Evolutionary conservation across 192 early-diverging fungal genomes (phyloP), one percentile per base, ranked within the genome.

Genomic region (Coemansia sp.): DNA sequence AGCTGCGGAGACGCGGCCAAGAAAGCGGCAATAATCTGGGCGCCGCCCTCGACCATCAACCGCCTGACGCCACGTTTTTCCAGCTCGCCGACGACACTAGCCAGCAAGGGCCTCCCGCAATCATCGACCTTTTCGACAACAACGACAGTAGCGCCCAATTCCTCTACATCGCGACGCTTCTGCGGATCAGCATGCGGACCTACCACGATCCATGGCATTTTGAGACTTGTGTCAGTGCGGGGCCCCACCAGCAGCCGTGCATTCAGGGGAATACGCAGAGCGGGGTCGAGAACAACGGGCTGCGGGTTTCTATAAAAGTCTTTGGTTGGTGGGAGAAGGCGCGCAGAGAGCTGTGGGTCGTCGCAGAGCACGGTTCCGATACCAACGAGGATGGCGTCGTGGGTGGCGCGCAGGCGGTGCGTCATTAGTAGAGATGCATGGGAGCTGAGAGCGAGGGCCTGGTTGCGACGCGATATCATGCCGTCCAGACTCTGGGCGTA

Each of bases 41-140:
- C 87, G 19, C 93, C 93, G 33, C 94, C 94, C 83, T 96, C 94
- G 10, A 96, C 88, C 94, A 96, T 96, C 32, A 96, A 52, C 3
- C 68, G 55, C 8, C 56, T 35, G 18, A 92, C 83, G 21, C 83
- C 71, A 38, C 65, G 22, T 8, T 7, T 40, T 26, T 35, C 40
- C 29, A 85, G 40, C 36, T 48, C 29, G 8, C 32, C 26, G 0
- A 83, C 43, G 1, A 80, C 69, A 0, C 17, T 54, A 17, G 18
- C 44, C 9, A 78, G 53, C n/a, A 32, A 15, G 32, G 61, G 60
- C 8, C 50, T 36, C 17, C 68, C 44, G 8, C 12, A 34, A 1
- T 2, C 38, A 27, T 68, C 53, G 53, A 33, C 40, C 9, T 18
- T 34, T 10, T 46, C 44, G 24, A 85, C 53, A 11, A 68, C 43